Conservation (phyloP, 345 rosid species). For the Corymbia maculata region DNA sequence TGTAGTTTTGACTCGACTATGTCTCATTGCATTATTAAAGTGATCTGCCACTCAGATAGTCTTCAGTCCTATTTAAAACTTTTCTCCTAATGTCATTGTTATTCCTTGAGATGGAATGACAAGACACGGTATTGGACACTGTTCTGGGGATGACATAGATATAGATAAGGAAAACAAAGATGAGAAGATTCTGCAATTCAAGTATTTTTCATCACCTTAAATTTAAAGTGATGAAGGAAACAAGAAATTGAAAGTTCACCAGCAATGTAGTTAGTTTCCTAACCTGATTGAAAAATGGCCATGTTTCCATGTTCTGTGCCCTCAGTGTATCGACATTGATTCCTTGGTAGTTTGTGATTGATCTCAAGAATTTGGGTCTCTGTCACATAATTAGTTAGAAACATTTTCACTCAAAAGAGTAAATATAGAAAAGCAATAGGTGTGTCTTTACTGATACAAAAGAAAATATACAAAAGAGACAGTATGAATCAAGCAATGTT, state of each 20-base stretch:
- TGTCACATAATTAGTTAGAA: constrained; percentile 13
- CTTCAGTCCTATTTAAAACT: background rate
- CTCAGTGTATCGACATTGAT: constrained; percentile 71
- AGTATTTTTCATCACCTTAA: background rate
- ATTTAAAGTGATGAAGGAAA: background rate
- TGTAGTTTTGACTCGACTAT: background rate
- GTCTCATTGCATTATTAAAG: background rate
- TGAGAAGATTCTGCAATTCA: background rate
- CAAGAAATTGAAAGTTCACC: background rate
- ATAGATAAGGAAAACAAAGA: background rate
- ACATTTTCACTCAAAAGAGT: background rate
- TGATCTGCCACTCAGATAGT: background rate
- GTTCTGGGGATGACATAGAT: background rate
- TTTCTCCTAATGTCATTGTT: background rate
- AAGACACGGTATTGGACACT: background rate
- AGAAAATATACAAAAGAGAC: background rate
- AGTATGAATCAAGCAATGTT: background rate
- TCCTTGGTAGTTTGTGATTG: constrained; percentile 69
- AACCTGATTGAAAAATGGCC: constrained; percentile 91
- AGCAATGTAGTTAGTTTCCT: background rate
- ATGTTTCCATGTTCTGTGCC: constrained; percentile 86
- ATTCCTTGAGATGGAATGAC: background rate
- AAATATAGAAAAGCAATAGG: background rate
- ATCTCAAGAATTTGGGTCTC: constrained; percentile 85
- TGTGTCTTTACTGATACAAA: background rate